Conservation (phyloP, 805 yeast genomes). For the Zygosaccharomyces pseudorouxii region DNA sequence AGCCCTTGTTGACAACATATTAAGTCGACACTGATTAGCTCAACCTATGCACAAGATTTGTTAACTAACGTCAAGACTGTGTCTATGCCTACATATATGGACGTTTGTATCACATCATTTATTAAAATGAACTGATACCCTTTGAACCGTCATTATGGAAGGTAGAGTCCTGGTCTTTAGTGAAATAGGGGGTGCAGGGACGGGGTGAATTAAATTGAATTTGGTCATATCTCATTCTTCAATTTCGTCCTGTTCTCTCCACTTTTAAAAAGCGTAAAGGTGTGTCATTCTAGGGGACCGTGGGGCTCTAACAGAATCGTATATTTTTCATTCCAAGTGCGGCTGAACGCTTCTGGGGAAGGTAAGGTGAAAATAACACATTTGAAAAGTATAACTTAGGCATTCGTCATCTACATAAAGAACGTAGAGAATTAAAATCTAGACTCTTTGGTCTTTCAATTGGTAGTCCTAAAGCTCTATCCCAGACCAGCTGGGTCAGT, state of each 20-base stretch:
- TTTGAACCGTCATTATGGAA: background rate
- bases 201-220: background rate
- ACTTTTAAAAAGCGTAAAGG: background rate
- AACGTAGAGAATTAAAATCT: conserved; percentile 20
- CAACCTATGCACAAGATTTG: background rate
- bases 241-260: background rate
- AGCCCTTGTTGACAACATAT: background rate
- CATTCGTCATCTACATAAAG: conserved; percentile 10
- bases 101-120: background rate
- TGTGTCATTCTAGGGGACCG: background rate
- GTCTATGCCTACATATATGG: too few species aligned
- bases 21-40: background rate
- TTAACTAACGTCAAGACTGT: too few species aligned
- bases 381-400: background rate
- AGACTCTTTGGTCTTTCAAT: conserved; percentile 70
- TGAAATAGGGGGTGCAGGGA: background rate
- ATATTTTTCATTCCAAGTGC: background rate
- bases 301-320: background rate
- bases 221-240: background rate
- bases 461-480: conserved; percentile 70
- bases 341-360: background rate
- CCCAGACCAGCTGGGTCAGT: conserved; percentile 73
- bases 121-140: background rate
- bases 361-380: background rate
- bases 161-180: background rate